These are phyloP conservation scores for Wickerhamomyces alni DNA, from an alignment of 805 yeast species.

Conservation along the genomic window DNA sequence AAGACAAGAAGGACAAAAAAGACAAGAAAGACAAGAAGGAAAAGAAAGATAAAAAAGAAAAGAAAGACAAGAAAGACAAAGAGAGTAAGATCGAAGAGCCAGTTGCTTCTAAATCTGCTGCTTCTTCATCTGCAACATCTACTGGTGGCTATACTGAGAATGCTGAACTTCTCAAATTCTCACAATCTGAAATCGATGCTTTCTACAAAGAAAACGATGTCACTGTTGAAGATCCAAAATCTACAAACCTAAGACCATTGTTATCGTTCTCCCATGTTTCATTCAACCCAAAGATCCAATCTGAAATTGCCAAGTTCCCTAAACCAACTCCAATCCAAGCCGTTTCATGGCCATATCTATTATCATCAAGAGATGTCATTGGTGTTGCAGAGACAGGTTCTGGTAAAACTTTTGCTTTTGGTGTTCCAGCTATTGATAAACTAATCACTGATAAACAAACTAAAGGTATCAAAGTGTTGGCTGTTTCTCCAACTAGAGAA, in stretches of 20 bases:
- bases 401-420: constrained; percentile 96
- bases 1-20: constrained; percentile 31
- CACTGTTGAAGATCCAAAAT: constrained; percentile 62
- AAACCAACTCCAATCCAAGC: constrained; percentile 96
- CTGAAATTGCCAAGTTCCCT: constrained; percentile 65
- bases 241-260: constrained; percentile 56
- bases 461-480: constrained; percentile 64
- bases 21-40: constrained; percentile 28
- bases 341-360: constrained; percentile 87
- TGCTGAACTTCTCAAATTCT: constrained; percentile 31
- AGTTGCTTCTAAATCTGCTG: constrained; percentile 3
- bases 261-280: constrained; percentile 59
- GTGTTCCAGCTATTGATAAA: constrained; percentile 90
- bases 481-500: constrained; percentile 96
- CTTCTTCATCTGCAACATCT: constrained; percentile 4
- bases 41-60: constrained; percentile 17
- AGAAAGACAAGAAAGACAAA: constrained; percentile 18
- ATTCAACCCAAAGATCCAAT: constrained; percentile 48
- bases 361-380: constrained; percentile 75
- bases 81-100: constrained; percentile 25
- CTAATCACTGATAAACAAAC: constrained; percentile 31
- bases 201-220: constrained; percentile 72
- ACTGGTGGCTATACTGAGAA: constrained; percentile 31
- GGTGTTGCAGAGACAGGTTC: constrained; percentile 99
- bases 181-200: constrained; percentile 51